Base-by-base conservation (phyloP, 2,329 filamentous ascomycete species). In the Cryoendolithus antarcticus region DNA sequence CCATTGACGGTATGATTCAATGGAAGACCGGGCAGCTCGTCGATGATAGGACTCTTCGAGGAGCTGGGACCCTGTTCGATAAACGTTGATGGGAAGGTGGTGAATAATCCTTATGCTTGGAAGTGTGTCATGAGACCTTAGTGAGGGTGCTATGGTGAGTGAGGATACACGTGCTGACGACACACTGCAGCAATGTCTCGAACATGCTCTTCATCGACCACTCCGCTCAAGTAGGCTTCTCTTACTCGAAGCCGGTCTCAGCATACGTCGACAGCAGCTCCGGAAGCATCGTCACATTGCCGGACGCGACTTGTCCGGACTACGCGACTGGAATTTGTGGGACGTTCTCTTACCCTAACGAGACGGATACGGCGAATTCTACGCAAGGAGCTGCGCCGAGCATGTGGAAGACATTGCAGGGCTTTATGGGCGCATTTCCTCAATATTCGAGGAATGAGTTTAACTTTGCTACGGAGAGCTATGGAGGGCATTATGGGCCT, bases 191-290 rank as follows among this genome's bases (percentile, higher is more conserved):
- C 40, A 72, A 74, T 47, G 66, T 72, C 13, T 71, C 70, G 45
- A 81, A 81, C 47, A 73, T 82, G 69, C 70, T 84, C 10, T 83
- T 80, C 57, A 73, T 84, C 48, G 79, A 84, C 48, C 72, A 83
- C 55, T 80, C 74, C 6, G 70, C 66, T 7, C 68, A 72, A 34
- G 69, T 74, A 4, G 75, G 75, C 1, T 71, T 77, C 49, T 74
- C 69, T 8, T 78, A 77, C 52, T 62, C 63, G 4, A 54, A 60
- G 8, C 60, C 64, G 0, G 38, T 51, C 2, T 33, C 44, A 2
- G 48, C 37, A 9, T 51, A 47, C 21, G 42, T 33, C 4, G 36
- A 42, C 12, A 56, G 66, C 5, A 59, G 64, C 12, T 48, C 50
- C 1, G 51, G 49, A 27, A 35, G 46, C 7, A 61, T 73, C 30